phyloP scores from a whole-genome alignment of 371 early-diverging fungal genomes.

The Lichtheimia ornata region DNA sequence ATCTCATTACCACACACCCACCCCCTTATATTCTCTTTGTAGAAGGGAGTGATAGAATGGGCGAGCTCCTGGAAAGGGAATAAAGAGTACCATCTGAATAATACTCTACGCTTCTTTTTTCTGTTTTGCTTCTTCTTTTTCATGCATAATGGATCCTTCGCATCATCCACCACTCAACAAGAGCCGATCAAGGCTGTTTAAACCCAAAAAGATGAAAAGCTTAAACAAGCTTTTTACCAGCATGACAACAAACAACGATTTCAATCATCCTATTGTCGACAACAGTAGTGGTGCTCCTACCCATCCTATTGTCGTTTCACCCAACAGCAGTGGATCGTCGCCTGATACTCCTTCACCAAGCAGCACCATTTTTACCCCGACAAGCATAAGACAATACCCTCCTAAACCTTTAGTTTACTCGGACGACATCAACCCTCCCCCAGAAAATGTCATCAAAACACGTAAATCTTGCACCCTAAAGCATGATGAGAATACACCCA shows the following conservation, averaged over 20 bases:
- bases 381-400: slow-evolving; percentile 27
- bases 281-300: slow-evolving; percentile 3
- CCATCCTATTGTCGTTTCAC: slow-evolving; percentile 7
- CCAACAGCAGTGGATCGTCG: slow-evolving; percentile 9
- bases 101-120: too few species aligned
- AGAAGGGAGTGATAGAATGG: too few species aligned
- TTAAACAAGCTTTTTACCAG: slow-evolving; percentile 7
- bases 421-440: slow-evolving; percentile 26
- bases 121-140: neutral
- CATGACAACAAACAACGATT: neutral
- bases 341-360: slow-evolving; percentile 12
- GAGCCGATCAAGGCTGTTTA: slow-evolving; percentile 2
- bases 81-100: too few species aligned
- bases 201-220: slow-evolving; percentile 14
- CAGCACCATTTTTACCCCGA: slow-evolving; percentile 6
- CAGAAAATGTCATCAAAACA: slow-evolving; percentile 3
- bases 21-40: too few species aligned
- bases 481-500: too few species aligned
- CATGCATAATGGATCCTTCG: neutral
- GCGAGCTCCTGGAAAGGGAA: too few species aligned
- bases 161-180: neutral
- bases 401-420: slow-evolving; percentile 40
- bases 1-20: too few species aligned
- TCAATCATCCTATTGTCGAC: too few species aligned
- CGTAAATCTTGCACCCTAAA: too few species aligned